These are phyloP conservation scores for Claviceps purpurea DNA, from an alignment of 2,329 filamentous ascomycete species.

Conservation along the genomic window DNA sequence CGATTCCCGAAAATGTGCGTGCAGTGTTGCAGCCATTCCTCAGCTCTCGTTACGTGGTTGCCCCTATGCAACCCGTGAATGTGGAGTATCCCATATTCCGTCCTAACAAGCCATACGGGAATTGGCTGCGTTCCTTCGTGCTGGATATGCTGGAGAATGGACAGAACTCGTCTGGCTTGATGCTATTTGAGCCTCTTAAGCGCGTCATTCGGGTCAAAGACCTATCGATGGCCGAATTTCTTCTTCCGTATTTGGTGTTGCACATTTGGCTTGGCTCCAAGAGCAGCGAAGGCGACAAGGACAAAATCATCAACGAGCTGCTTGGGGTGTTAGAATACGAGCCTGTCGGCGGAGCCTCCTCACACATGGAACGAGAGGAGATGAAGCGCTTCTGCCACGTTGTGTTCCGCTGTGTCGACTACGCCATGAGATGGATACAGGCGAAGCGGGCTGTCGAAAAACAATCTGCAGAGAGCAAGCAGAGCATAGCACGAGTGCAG, in stretches of 20 bases:
- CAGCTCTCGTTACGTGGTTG: slow-evolving; percentile 67
- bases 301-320: slow-evolving; percentile 59
- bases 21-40: slow-evolving; percentile 83
- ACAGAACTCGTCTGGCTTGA: slow-evolving; percentile 57
- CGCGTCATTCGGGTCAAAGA: slow-evolving; percentile 79
- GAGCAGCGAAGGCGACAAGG: slow-evolving; percentile 44
- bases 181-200: slow-evolving; percentile 69
- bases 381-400: slow-evolving; percentile 80
- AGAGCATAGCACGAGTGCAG: slow-evolving; percentile 35
- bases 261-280: slow-evolving; percentile 67
- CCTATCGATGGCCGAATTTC: slow-evolving; percentile 70
- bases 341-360: slow-evolving; percentile 32
- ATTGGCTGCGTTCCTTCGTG: slow-evolving; percentile 72
- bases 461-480: slow-evolving; percentile 27
- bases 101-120: slow-evolving; percentile 52
- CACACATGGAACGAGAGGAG: slow-evolving; percentile 54
- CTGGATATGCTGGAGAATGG: slow-evolving; percentile 70
- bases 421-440: slow-evolving; percentile 81
- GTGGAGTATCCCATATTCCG: slow-evolving; percentile 69
- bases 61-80: slow-evolving; percentile 40
- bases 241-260: slow-evolving; percentile 75
- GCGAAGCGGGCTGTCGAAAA: slow-evolving; percentile 38
- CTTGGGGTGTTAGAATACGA: slow-evolving; percentile 57
- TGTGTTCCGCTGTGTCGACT: slow-evolving; percentile 82
- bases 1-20: slow-evolving; percentile 62